phyloP scores from a whole-genome alignment of 2,329 filamentous ascomycete species.

The Fusarium dimerum region DNA sequence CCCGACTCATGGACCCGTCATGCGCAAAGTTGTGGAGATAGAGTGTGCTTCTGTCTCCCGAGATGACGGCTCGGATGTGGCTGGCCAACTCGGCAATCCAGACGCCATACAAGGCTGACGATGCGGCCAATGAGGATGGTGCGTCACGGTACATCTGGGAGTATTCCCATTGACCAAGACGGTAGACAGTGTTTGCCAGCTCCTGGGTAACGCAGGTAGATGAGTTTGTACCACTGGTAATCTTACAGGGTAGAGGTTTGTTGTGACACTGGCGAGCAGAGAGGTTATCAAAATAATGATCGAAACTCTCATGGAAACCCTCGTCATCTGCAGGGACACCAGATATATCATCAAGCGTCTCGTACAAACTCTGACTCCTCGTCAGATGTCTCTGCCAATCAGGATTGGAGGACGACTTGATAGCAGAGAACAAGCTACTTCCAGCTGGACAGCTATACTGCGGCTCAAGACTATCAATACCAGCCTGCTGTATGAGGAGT shows the following conservation, averaged over 20 bases:
- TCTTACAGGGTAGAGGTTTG: conserved; percentile 70
- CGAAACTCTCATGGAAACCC: conserved; percentile 71
- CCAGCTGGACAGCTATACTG: conserved; percentile 65
- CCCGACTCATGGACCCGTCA: conserved; percentile 68
- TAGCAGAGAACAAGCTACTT: conserved; percentile 40
- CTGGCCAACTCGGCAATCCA: conserved; percentile 72
- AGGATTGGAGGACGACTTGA: conserved; percentile 45
- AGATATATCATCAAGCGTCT: conserved; percentile 65
- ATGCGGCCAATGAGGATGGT: conserved; percentile 60
- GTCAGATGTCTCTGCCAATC: conserved; percentile 67
- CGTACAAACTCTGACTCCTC: conserved; percentile 55
- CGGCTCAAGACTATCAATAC: conserved; percentile 73
- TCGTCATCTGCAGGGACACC: conserved; percentile 57
- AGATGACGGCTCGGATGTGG: conserved; percentile 59
- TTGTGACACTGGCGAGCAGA: conserved; percentile 76
- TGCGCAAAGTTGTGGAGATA: conserved; percentile 82
- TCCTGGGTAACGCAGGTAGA: conserved; percentile 61
- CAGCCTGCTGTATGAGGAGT: conserved; percentile 50
- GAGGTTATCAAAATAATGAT: conserved; percentile 85
- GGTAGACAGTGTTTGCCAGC: conserved; percentile 69
- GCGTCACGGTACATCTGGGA: conserved; percentile 74
- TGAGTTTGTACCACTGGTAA: conserved; percentile 46
- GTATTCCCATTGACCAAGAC: conserved; percentile 80
- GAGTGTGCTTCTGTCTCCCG: conserved; percentile 39
- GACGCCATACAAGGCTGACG: conserved; percentile 65